Evolutionary conservation across 257 asterid species (phyloP), one percentile per base, ranked within the genome.

Genomic region (Salvia splendens): DNA sequence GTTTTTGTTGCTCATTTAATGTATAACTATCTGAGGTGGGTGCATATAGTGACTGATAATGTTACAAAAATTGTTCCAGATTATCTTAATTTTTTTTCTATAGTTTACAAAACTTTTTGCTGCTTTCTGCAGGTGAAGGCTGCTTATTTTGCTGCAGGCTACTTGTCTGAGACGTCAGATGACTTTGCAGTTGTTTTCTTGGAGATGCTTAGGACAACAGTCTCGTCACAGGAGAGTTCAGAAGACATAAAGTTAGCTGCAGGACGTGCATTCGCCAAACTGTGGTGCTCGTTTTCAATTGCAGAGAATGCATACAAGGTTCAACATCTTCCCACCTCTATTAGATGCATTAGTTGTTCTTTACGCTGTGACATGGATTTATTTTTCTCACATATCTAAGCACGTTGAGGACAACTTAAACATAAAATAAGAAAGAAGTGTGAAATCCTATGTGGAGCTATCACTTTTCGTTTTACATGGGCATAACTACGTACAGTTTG

Each of bases 271-370:
- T 80, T 85, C 43, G 70, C 86, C 60, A 82, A 80, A 75, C 11
- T 82, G 75, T 76, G 84, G 65, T 71, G 86, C 83, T 76, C 97
- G 50, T 73, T 80, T 73, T 53, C 79, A 33, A 70, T 84, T 41
- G 99, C 96, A 15, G 82, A 79, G 54, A 81, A 75, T 79, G 95
- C 97, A 66, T 81, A 86, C 72, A 83, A 86, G 96, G 98, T 90
- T 80, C 79, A 61, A 51, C 66, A 55, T 85, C 75, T 77, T 73
- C 42, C 66, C 57, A 62, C 61, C 59, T 75, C 61, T 55, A 51
- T 53, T 56, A 6, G 8, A 20, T 28, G 49, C 47, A 43, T 50
- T 60, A 51, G 30, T 73, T 58, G 4, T 51, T 46, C 62, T 72
- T 40, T 58, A 51, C 60, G 58, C 48, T 50, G 63, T 53, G 40